phyloP scores from a whole-genome alignment of 495 filamentous ascomycete genomes.

The Trichoderma erinaceum region DNA sequence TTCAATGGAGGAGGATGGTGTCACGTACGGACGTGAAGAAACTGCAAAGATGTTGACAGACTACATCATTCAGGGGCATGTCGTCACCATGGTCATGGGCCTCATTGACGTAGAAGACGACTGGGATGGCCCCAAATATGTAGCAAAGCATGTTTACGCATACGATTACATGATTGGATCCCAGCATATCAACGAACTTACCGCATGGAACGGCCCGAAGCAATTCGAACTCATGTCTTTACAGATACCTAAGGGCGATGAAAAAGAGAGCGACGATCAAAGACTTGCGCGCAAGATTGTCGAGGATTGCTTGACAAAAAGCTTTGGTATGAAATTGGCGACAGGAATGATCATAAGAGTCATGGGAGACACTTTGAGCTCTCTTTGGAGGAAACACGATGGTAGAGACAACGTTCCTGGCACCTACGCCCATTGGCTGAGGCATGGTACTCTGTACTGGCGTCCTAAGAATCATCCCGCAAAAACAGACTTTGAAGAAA shows the following conservation, averaged over 20 bases:
- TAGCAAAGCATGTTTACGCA: constrained; percentile 39
- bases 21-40: constrained; percentile 24
- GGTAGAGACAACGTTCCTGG: constrained; percentile 38
- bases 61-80: constrained; percentile 49
- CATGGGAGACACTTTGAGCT: constrained; percentile 37
- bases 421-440: constrained; percentile 44
- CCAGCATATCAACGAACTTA: constrained; percentile 47
- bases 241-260: constrained; percentile 35
- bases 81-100: constrained; percentile 44
- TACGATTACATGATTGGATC: constrained; percentile 46
- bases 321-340: constrained; percentile 49
- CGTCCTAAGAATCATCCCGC: constrained; percentile 32
- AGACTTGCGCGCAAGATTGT: constrained; percentile 44
- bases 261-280: constrained; percentile 44
- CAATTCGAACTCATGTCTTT: constrained; percentile 49
- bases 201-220: constrained; percentile 41
- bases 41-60: constrained; percentile 39
- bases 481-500: constrained; percentile 28
- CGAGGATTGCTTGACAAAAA: constrained; percentile 39
- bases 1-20: constrained; percentile 23
- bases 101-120: constrained; percentile 43
- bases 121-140: constrained; percentile 51
- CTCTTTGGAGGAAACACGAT: constrained; percentile 41
- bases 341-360: constrained; percentile 47
- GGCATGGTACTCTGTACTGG: constrained; percentile 36